Evolutionary conservation across 306 rosid species (phyloP).

Genomic region (Sicyos baderoa): DNA sequence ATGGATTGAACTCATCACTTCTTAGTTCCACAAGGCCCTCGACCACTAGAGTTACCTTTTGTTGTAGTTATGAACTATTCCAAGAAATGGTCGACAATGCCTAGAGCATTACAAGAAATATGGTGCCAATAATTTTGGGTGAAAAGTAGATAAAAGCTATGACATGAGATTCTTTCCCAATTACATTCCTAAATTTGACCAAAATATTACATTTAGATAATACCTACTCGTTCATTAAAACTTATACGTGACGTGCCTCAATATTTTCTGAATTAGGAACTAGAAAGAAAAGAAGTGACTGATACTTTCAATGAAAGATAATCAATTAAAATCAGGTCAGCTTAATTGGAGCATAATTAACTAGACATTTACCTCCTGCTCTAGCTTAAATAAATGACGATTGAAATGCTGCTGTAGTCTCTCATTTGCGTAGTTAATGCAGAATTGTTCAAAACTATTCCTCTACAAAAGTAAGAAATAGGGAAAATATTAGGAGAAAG

Average conservation of each 20-base stretch:
- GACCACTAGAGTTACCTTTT: neutral
- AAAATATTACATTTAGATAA: neutral
- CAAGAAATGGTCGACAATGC: neutral
- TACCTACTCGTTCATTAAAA: neutral
- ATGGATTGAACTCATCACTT: no score
- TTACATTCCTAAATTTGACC: neutral
- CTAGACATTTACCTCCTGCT: conserved; percentile 78
- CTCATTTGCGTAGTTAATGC: conserved; percentile 94
- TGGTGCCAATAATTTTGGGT: neutral
- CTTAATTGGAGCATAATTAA: neutral
- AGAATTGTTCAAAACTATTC: conserved; percentile 74
- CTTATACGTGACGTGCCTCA: neutral
- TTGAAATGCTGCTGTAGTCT: conserved; percentile 96
- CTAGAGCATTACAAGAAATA: neutral
- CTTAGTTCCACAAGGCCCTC: no score
- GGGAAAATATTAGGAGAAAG: conserved; percentile 19
- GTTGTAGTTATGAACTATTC: neutral
- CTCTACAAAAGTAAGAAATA: conserved; percentile 41
- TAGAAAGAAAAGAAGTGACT: neutral
- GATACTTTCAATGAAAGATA: conserved; percentile 1
- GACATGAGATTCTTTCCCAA: neutral
- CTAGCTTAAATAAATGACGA: conserved; percentile 94
- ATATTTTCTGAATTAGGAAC: neutral
- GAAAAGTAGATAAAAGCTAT: neutral
- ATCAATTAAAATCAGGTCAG: neutral